Evolutionary conservation across 2,329 filamentous ascomycete species (phyloP).

Genomic region (Dactylellina haptotyla): DNA sequence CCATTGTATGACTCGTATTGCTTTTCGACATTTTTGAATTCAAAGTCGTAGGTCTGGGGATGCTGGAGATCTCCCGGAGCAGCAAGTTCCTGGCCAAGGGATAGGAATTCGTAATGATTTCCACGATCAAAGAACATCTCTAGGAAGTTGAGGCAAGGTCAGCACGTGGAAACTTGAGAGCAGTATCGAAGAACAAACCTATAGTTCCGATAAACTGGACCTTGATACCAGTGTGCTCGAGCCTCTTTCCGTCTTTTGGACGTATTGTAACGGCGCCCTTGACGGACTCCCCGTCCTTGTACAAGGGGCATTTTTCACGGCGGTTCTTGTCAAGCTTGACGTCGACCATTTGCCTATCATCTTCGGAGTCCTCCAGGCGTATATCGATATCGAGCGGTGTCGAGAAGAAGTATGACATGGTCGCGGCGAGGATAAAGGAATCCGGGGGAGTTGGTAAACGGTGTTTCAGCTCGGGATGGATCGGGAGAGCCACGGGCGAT

Average conservation of each 20-base stretch:
- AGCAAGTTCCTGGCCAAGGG: slow-evolving; percentile 93
- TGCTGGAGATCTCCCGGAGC: slow-evolving; percentile 97
- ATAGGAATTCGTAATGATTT: slow-evolving; percentile 99
- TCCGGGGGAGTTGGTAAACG: neutral
- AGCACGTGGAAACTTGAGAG: slow-evolving; percentile 6
- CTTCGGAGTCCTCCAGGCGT: slow-evolving; percentile 90
- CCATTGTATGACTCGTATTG: slow-evolving; percentile 99
- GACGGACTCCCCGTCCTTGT: slow-evolving; percentile 97
- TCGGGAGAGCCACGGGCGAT: slow-evolving; percentile 19
- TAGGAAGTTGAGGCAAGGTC: slow-evolving; percentile 61
- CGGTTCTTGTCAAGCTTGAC: slow-evolving; percentile 98
- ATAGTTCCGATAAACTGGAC: slow-evolving; percentile 99
- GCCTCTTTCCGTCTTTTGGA: slow-evolving; percentile 95
- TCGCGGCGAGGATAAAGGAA: slow-evolving; percentile 56
- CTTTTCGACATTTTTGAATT: slow-evolving; percentile 99
- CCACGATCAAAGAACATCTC: slow-evolving; percentile 99
- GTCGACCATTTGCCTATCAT: slow-evolving; percentile 89
- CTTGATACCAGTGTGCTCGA: slow-evolving; percentile 99
- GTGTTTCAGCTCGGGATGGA: neutral
- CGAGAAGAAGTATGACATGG: slow-evolving; percentile 97
- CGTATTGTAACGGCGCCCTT: slow-evolving; percentile 94
- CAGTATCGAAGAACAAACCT: slow-evolving; percentile 68
- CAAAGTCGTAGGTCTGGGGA: slow-evolving; percentile 98
- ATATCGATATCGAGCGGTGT: slow-evolving; percentile 99
- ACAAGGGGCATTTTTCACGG: slow-evolving; percentile 94